Conservation (phyloP, 129 eudicot genomes). For the Heracleum sosnowskyi region DNA sequence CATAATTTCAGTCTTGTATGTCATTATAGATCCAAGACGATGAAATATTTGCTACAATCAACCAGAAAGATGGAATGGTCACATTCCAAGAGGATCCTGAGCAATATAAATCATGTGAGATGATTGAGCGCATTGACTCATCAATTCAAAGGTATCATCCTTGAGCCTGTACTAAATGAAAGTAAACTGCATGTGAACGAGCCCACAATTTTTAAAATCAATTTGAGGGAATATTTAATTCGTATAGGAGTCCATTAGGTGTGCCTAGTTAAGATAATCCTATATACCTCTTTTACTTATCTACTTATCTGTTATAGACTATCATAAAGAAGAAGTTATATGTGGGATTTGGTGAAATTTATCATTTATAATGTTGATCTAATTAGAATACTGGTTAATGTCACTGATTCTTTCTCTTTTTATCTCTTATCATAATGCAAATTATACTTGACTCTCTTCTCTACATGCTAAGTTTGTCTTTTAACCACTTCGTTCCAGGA, state of each 20-base stretch:
- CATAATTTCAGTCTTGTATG: not conserved
- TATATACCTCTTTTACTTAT: not conserved
- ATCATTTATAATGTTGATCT: not conserved
- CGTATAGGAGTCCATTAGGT: not conserved
- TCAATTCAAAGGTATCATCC: constrained; percentile 70
- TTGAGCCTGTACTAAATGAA: not conserved
- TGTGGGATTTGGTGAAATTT: not conserved
- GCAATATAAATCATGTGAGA: constrained; percentile 86
- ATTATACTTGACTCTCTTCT: not conserved
- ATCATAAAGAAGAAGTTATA: too few species aligned
- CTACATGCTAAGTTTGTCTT: not conserved
- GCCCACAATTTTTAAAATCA: not conserved
- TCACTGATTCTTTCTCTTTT: not conserved
- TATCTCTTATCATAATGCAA: not conserved
- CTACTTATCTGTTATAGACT: not conserved
- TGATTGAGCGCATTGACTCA: constrained; percentile 82
- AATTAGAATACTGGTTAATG: not conserved
- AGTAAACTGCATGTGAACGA: not conserved
- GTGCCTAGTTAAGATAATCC: not conserved
- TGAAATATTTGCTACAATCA: constrained; percentile 81
- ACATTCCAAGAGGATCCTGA: constrained; percentile 96
- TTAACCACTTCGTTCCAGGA: constrained; percentile 26
- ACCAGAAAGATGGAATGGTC: constrained; percentile 99
- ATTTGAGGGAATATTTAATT: not conserved
- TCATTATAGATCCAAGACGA: constrained; percentile 70